Percentiles rank a stretch among this genome's conserved stretches.
Conservation (phyloP, 106 monocot genomes). For the Iris macrosiphon region DNA sequence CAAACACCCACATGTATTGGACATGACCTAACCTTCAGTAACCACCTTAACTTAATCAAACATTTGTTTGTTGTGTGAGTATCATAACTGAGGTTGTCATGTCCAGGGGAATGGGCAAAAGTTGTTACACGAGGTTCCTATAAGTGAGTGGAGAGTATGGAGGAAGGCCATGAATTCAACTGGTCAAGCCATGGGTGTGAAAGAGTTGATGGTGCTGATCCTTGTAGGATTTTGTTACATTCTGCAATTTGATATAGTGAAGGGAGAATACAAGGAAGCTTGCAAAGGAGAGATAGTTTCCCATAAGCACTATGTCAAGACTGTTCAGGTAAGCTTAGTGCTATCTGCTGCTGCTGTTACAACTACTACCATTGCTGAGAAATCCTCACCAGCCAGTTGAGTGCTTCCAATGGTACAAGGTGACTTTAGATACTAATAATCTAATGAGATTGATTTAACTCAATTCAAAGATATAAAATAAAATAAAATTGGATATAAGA, state of each 20-base stretch:
- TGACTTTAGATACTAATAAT: too few relatives aligned
- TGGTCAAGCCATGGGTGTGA: background rate
- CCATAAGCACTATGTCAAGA: background rate
- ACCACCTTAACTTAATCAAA: background rate
- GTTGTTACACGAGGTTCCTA: background rate
- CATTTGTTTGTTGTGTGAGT: background rate
- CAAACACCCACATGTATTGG: background rate
- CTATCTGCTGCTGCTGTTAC: background rate
- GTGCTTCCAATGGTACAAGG: background rate
- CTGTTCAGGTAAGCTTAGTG: slow-evolving; percentile 2
- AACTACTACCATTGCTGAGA: background rate
- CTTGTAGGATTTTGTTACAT: background rate
- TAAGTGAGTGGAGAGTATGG: background rate
- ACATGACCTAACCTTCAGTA: background rate
- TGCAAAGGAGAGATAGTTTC: background rate
- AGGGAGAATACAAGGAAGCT: background rate
- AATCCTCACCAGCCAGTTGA: background rate
- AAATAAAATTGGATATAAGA: too few relatives aligned
- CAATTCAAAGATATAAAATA: too few relatives aligned
- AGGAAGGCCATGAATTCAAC: too few relatives aligned
- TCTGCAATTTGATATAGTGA: slow-evolving; percentile 1
- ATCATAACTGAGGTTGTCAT: too few relatives aligned
- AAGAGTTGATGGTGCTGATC: background rate
- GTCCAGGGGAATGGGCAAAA: background rate
- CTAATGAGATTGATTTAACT: too few relatives aligned